Base-by-base conservation (phyloP, 768 basidiomycete species). In the Cystofilobasidium macerans region DNA sequence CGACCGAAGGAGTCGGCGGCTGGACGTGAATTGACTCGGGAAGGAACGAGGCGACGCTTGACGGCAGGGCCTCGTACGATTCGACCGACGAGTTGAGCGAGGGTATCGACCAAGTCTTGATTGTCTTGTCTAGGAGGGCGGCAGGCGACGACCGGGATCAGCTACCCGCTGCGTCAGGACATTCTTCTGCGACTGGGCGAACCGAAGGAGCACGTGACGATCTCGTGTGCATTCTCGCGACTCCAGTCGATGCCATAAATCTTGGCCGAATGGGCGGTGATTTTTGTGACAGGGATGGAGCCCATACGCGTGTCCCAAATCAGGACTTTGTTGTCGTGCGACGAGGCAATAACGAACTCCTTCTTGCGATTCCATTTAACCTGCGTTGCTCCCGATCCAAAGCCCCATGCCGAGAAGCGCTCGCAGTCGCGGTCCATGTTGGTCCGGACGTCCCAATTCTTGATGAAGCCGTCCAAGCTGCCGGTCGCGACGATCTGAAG, bases 191-290 rank as follows among this genome's bases (percentile, higher is more conserved):
- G 26, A 40, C 38, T 8, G 38, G 11, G 67, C 73, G 54, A 13
- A 74, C 74, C 76, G 0, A 98, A 80, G 0, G 92, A 93, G 73
- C 95, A 99, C 1, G 94, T 97, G 12, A 94, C 84, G 40, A 99
- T 81, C 73, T 92, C 86, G 71, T 86, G 81, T n/a, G 80, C 77
- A 47, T 80, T 77, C 22, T 81, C 78, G 59, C 89, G 85, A 9
- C 89, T 86, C 93, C 94, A 99, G 76, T 98, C 94, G 62, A 99
- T 91, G 1, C 95, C 95, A 69, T 99, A 97, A 53, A 97, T 95
- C 76, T 92, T 91, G 38, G 89, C 84, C n/a, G 78, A 79, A 72
- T 98, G 93, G 0, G 89, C 93, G 33, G 80, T 79, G 65, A 97
- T 86, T 7, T 81, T 81, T 14, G 83, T 80, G 7, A 88, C 77